These are phyloP conservation scores for Zygoascus sp. DNA, from an alignment of 1,139 yeast genomes.

Conservation along the genomic window DNA sequence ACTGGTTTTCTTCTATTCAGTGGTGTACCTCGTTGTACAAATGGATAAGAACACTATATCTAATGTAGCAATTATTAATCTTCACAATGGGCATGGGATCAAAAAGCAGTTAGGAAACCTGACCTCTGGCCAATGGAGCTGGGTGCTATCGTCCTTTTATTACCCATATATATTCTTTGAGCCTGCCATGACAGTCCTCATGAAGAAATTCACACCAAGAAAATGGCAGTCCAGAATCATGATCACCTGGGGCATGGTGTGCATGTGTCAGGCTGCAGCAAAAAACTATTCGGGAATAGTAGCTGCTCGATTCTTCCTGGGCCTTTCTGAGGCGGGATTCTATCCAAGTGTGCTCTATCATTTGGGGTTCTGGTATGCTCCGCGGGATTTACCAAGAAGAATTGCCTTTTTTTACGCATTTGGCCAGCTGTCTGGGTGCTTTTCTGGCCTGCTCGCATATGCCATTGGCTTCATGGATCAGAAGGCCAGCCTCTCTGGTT, in stretches of 20 bases:
- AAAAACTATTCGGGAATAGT: conserved; percentile 49
- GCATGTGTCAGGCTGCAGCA: conserved; percentile 57
- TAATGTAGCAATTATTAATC: neutral
- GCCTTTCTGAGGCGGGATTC: conserved; percentile 56
- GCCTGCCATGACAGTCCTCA: conserved; percentile 45
- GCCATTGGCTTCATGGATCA: conserved; percentile 20
- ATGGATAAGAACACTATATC: neutral
- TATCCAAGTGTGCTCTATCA: conserved; percentile 44
- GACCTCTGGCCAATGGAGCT: conserved; percentile 1
- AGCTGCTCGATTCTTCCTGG: conserved; percentile 54
- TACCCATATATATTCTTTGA: conserved; percentile 54
- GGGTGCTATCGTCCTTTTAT: conserved; percentile 48
- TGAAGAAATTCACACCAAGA: conserved; percentile 32
- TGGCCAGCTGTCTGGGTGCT: conserved; percentile 35
- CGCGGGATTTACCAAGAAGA: conserved; percentile 42
- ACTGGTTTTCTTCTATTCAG: neutral
- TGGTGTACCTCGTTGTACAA: conserved; percentile 1
- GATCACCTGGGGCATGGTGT: conserved; percentile 51
- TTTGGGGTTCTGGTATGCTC: conserved; percentile 33
- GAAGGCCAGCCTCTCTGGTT: conserved; percentile 39
- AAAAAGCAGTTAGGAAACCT: neutral
- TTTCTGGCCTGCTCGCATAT: conserved; percentile 33
- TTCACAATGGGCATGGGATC: neutral
- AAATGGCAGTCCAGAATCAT: conserved; percentile 51
- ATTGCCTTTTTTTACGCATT: conserved; percentile 53